Evolutionary conservation across 2,329 filamentous ascomycete species (phyloP), one percentile per base, ranked within the genome.

Genomic region (Colletotrichum eleusines): DNA sequence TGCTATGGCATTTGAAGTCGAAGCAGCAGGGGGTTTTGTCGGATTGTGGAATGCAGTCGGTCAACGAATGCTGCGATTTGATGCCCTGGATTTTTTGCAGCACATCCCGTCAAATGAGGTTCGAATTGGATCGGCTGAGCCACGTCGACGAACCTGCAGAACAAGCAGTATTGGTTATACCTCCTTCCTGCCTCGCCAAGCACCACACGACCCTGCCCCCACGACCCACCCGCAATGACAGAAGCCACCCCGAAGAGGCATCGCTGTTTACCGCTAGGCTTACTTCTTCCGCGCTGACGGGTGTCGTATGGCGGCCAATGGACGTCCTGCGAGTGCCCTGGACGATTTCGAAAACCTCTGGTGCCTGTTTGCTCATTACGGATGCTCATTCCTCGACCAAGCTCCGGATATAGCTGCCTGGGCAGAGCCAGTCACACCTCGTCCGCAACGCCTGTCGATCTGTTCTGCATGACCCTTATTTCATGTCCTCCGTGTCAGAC

Each of bases 301-400:
- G 44, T n/a, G 42, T 44, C 54, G 40, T 48, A 50, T 61, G 46
- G 63, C 63, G 46, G 3, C 67, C 67, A 66, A 66, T 66, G 4
- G 50, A 28, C 31, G 31, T 31, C 5, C n/a, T 12, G 50, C 16
- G 28, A 38, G 28, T 33, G n/a, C 11, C 44, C 31, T 48, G 23
- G 11, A 14, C 11, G 23, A 42, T 20, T n/a, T 38, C n/a, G n/a
- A 31, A 14, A 38, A 40, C 60, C 40, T 60, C 54, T 31, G 35
- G 35, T 54, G 59, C 42, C n/a, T 55, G 26, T 38, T 20, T 48
- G 42, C 28, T 35, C 54, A 44, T 26, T 26, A 46, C 8, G 9
- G 42, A 46, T 42, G 14, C 28, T 44, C 26, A 28, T 46, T 42
- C 20, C 51, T 53, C 26, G 46, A 26, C 44, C 44, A 18, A 9